Base-by-base conservation (phyloP, 345 rosid genomes). In the Citrus medica region DNA sequence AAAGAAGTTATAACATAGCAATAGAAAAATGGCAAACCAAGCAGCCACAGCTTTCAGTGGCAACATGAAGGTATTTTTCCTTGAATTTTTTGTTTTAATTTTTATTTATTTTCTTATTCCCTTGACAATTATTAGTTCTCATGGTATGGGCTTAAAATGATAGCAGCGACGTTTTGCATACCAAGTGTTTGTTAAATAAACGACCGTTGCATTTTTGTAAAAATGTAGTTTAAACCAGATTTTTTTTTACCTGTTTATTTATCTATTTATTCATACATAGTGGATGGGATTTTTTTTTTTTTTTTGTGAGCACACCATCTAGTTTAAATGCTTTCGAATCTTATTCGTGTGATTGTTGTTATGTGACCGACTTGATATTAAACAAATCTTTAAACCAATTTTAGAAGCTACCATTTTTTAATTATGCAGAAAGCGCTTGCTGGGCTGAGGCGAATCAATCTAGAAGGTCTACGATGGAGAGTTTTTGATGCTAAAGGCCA, bases 401-500 rank as follows among this genome's bases (percentile, higher is more conserved):
- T 33, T 25, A 2, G 37, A 32, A 53, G 6, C 32, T 24, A 9
- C 33, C 22, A 40, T 59, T 74, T 80, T 42, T 53, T 73, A 62
- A 77, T 77, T 68, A 59, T 86, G 84, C 94, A 96, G 99, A 97
- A 87, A 93, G 98, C 98, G 53, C 83, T 92, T 81, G 97, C 99
- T 73, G 99, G 98, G 42, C 82, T 97, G 74, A 90, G 86, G 86
- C 92, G 98, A 73, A 97, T 94, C 79, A 85, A 93, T 84, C 87
- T 97, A 42, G 99, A 97, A 70, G 99, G 99, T 75, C 87, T 97
- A 71, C 85, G 98, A 7, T 97, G 99, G 99, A 87, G 89, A 80
- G 98, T 97, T 14, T 97, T 97, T 78, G 99, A 97, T 92, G 99
- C 99, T 63, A 93, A 89, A 84, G 99, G 94, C 87, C 97, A 97